These are phyloP conservation scores for Diaporthe nobilis DNA, from an alignment of 2,329 filamentous ascomycete species.

Conservation along the genomic window DNA sequence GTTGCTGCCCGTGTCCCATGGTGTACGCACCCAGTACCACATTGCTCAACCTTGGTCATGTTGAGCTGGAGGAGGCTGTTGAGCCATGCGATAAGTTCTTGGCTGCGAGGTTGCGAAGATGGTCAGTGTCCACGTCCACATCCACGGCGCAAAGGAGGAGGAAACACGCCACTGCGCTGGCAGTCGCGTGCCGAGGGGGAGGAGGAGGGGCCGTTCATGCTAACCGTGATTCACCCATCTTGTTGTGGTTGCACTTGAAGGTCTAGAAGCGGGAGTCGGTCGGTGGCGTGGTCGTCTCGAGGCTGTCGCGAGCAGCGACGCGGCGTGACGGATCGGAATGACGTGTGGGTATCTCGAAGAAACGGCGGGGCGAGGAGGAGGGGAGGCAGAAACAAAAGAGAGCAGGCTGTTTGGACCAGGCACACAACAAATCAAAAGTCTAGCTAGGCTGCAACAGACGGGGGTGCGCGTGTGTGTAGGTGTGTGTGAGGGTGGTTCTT, in stretches of 20 bases:
- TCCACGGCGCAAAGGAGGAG: neutral
- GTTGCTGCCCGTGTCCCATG: neutral
- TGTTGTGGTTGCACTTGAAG: constrained; percentile 46
- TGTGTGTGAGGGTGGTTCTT: neutral
- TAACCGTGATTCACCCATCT: constrained; percentile 77
- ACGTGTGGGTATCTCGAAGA: constrained; percentile 40
- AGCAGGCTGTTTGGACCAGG: constrained; percentile 21
- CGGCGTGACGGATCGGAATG: constrained; percentile 4
- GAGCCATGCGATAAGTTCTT: constrained; percentile 96
- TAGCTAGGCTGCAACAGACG: constrained; percentile 14
- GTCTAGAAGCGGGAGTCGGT: constrained; percentile 27
- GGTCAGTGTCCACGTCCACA: constrained; percentile 30
- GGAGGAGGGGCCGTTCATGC: neutral
- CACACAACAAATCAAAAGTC: constrained; percentile 20
- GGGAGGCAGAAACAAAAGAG: too few relatives aligned
- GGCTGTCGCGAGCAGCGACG: constrained; percentile 31
- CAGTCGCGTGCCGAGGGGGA: neutral
- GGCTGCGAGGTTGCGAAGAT: constrained; percentile 67
- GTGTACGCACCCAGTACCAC: constrained; percentile 87
- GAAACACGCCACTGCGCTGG: neutral
- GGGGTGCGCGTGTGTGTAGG: neutral
- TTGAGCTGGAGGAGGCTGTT: constrained; percentile 99
- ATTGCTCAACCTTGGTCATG: constrained; percentile 98
- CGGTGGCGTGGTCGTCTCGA: constrained; percentile 10
- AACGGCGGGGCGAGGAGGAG: neutral